phyloP scores from a whole-genome alignment of 192 early-diverging fungal genomes.

The Diversispora eburnea region DNA sequence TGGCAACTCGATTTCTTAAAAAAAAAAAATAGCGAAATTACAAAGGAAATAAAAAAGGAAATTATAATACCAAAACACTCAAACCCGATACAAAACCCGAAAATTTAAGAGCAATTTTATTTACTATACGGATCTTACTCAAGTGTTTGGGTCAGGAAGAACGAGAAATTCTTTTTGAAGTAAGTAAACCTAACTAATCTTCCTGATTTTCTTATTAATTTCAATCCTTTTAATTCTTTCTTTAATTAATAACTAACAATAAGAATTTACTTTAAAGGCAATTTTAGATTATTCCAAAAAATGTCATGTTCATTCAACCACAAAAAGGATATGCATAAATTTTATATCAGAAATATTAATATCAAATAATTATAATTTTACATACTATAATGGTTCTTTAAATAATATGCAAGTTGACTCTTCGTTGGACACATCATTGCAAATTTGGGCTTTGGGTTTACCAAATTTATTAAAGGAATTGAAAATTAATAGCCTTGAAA shows the following conservation, averaged over 20 bases:
- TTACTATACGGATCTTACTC: constrained; percentile 51
- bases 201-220: constrained; percentile 4
- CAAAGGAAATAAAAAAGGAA: too few relatives aligned
- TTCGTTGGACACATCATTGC: constrained; percentile 29
- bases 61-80: too few relatives aligned
- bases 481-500: constrained; percentile 43
- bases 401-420: constrained; percentile 21
- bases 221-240: constrained; percentile 19
- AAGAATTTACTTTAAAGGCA: constrained; percentile 32
- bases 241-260: constrained; percentile 31
- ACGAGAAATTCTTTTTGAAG: constrained; percentile 37
- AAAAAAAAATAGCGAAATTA: too few relatives aligned
- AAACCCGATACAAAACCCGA: constrained; percentile 36
- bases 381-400: constrained; percentile 37
- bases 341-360: constrained; percentile 31
- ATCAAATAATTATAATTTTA: constrained; percentile 25
- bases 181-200: not conserved
- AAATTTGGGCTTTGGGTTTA: constrained; percentile 40
- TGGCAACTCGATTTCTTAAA: too few relatives aligned
- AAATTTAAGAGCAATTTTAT: constrained; percentile 44
- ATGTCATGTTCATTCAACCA: constrained; percentile 34
- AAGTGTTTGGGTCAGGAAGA: constrained; percentile 41
- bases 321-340: constrained; percentile 31
- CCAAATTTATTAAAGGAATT: constrained; percentile 54
- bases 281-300: constrained; percentile 30